Percentiles rank a stretch among this genome's conserved stretches.
phyloP scores from a whole-genome alignment of 768 basidiomycete genomes.

The Suillus subaureus region DNA sequence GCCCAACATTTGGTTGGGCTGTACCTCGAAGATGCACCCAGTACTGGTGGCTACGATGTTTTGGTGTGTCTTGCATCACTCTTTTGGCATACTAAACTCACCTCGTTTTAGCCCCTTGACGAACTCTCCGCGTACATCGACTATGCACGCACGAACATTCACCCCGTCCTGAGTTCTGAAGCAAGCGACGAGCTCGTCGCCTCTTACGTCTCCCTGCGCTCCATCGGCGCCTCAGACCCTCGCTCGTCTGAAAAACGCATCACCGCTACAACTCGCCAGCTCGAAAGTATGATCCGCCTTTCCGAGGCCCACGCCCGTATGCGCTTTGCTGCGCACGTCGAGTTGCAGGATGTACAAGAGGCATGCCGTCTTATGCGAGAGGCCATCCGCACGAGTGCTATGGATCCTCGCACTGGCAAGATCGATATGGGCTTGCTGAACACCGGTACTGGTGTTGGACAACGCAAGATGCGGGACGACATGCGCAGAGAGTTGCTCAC shows the following conservation, averaged over 20 bases:
- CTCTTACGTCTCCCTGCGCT: constrained; percentile 93
- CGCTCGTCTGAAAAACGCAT: constrained; percentile 90
- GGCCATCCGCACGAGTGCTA: constrained; percentile 91
- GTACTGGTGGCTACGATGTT: constrained; percentile 65
- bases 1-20: constrained; percentile 92
- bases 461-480: constrained; percentile 86
- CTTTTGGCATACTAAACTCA: constrained; percentile 13
- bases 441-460: constrained; percentile 87
- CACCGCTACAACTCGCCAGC: constrained; percentile 96
- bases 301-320: constrained; percentile 97
- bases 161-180: constrained; percentile 84
- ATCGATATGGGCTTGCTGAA: constrained; percentile 96
- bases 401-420: constrained; percentile 95
- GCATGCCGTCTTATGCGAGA: constrained; percentile 95
- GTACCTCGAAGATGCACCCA: constrained; percentile 90
- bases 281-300: constrained; percentile 96
- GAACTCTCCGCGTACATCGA: constrained; percentile 94
- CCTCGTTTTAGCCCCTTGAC: constrained; percentile 68
- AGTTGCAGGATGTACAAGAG: constrained; percentile 85
- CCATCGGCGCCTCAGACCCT: constrained; percentile 83
- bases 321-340: constrained; percentile 88
- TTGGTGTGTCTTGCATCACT: constrained; percentile 54
- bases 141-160: constrained; percentile 83
- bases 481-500: constrained; percentile 80
- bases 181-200: constrained; percentile 84